A percentile compares a stretch with the other conserved stretches of the same genome.
Evolutionary conservation across 2,329 filamentous ascomycete genomes (phyloP).

Genomic region (Diplocarpon mali): DNA sequence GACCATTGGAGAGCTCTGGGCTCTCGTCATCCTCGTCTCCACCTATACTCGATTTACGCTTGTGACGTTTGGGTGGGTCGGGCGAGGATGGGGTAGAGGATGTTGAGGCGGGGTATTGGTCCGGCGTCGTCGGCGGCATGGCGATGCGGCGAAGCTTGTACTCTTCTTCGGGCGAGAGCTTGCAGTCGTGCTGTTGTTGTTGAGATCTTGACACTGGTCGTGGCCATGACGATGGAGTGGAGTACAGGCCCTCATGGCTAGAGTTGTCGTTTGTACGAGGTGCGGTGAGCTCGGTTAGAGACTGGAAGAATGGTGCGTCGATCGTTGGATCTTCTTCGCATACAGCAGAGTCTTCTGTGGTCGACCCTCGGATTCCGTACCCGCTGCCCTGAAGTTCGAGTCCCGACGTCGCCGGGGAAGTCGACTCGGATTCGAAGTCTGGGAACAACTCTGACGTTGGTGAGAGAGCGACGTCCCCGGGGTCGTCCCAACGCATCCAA

Average conservation of each 20-base stretch:
- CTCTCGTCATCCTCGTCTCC: conserved; percentile 34
- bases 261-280: conserved; percentile 8
- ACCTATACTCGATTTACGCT: conserved; percentile 24
- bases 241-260: conserved; percentile 18
- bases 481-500: conserved; percentile 27
- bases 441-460: conserved; percentile 22
- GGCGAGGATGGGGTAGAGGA: conserved; percentile 36
- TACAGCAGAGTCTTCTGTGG: conserved; percentile 15
- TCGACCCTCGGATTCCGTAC: conserved; percentile 7
- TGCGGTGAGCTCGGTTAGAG: conserved; percentile 8
- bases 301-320: conserved; percentile 23
- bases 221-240: conserved; percentile 22
- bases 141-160: conserved; percentile 46
- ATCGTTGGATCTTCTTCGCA: conserved; percentile 20
- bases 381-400: conserved; percentile 18
- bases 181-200: conserved; percentile 5
- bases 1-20: conserved; percentile 23
- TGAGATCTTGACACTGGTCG: conserved; percentile 9
- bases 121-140: conserved; percentile 45
- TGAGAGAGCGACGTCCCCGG: conserved; percentile 20
- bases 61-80: conserved; percentile 32
- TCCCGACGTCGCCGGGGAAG: conserved; percentile 19
- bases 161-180: conserved; percentile 20
- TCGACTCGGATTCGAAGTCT: conserved; percentile 21
- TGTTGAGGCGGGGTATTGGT: conserved; percentile 31